These are phyloP conservation scores for Termitomyces sp. DNA, from an alignment of 768 basidiomycete genomes.

Conservation along the genomic window DNA sequence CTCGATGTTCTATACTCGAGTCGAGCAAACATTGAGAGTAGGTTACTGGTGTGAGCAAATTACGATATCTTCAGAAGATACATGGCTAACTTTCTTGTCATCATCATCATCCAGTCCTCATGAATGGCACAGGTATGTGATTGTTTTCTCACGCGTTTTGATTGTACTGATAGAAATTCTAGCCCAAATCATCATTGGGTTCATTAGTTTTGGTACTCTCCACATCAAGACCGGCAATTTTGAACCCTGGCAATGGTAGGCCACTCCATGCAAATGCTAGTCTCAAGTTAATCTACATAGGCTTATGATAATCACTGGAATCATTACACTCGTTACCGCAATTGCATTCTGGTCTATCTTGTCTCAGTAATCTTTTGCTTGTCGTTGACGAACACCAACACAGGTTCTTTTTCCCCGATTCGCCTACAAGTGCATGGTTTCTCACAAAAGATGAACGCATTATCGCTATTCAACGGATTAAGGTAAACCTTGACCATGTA, in stretches of 20 bases:
- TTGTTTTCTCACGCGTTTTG: neutral
- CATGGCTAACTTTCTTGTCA: neutral
- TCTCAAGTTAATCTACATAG: slow-evolving; percentile 16
- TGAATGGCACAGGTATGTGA: slow-evolving; percentile 62
- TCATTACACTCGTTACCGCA: slow-evolving; percentile 47
- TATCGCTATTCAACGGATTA: slow-evolving; percentile 59
- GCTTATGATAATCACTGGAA: slow-evolving; percentile 70
- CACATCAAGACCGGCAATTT: slow-evolving; percentile 54
- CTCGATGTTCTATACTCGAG: slow-evolving; percentile 74
- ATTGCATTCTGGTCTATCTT: slow-evolving; percentile 46
- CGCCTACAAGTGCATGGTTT: slow-evolving; percentile 72
- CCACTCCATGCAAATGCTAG: neutral
- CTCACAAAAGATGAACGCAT: slow-evolving; percentile 58
- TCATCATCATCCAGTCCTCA: slow-evolving; percentile 51
- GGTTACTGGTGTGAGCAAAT: slow-evolving; percentile 68
- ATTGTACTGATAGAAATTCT: neutral
- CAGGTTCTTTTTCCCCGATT: slow-evolving; percentile 70
- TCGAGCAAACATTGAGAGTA: slow-evolving; percentile 60
- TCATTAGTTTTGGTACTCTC: slow-evolving; percentile 59
- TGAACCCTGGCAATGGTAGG: slow-evolving; percentile 70
- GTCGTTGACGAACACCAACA: neutral
- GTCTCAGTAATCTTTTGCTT: too few relatives aligned
- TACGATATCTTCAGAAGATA: neutral
- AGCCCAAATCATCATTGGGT: slow-evolving; percentile 70
- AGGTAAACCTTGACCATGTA: slow-evolving; percentile 27